phyloP scores from a whole-genome alignment of 345 rosid species.

The Populus nigra region DNA sequence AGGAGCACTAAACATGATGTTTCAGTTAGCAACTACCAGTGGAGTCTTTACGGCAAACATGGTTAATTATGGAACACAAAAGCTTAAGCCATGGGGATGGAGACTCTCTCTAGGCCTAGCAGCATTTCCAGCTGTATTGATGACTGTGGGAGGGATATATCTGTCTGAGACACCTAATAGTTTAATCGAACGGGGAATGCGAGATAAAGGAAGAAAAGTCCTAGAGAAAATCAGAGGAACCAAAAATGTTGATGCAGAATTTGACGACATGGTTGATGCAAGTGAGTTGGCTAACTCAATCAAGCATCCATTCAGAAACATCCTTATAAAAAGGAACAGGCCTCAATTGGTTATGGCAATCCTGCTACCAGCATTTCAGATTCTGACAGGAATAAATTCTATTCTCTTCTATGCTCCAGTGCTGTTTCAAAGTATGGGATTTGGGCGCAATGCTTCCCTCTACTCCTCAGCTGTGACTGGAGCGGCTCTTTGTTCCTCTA shows the following conservation, averaged over 20 bases:
- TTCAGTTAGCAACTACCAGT: conserved; percentile 84
- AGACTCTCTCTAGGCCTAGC: conserved; percentile 94
- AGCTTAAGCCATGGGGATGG: conserved; percentile 90
- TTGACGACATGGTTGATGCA: conserved; percentile 81
- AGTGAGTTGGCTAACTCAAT: conserved; percentile 80
- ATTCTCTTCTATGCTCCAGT: conserved; percentile 95
- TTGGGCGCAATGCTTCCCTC: conserved; percentile 69
- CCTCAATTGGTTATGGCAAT: conserved; percentile 85
- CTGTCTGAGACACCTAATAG: conserved; percentile 93
- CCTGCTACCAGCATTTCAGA: conserved; percentile 79
- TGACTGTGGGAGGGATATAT: conserved; percentile 72
- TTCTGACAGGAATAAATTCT: conserved; percentile 88
- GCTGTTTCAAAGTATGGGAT: conserved; percentile 88
- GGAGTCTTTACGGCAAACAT: conserved; percentile 91
- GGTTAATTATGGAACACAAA: conserved; percentile 81
- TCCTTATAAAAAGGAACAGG: conserved; percentile 63
- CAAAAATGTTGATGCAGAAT: conserved; percentile 62
- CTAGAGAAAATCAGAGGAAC: conserved; percentile 81
- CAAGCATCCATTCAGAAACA: conserved; percentile 83
- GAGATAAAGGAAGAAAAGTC: conserved; percentile 57
- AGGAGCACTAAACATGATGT: conserved; percentile 91
- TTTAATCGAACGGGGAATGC: conserved; percentile 62
- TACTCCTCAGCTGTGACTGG: conserved; percentile 94
- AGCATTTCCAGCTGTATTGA: conserved; percentile 69
- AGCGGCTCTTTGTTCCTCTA: conserved; percentile 80